Conservation (phyloP, 768 basidiomycete species). For the Coprinopsis marcescibilis region DNA sequence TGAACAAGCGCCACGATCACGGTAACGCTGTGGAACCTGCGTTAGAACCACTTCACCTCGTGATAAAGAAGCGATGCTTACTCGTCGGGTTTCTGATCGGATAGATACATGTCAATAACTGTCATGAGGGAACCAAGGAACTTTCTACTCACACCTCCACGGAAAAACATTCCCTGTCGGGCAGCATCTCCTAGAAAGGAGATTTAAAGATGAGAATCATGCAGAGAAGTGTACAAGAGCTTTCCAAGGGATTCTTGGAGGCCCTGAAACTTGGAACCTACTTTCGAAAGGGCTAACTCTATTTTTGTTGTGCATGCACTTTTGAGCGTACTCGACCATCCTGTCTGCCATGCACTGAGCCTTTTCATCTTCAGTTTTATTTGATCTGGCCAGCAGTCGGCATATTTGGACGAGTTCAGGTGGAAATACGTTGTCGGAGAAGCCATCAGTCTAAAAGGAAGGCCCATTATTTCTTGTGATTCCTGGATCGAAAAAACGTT, state of each 20-base stretch:
- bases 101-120: slow-evolving; percentile 9
- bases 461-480: slow-evolving; percentile 2
- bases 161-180: slow-evolving; percentile 56
- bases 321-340: slow-evolving; percentile 60
- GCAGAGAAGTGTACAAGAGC: background rate
- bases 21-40: slow-evolving; percentile 48
- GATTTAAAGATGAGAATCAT: slow-evolving; percentile 6
- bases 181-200: slow-evolving; percentile 50
- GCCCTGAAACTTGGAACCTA: slow-evolving; percentile 24
- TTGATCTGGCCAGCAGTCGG: slow-evolving; percentile 52
- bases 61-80: slow-evolving; percentile 30
- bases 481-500: background rate
- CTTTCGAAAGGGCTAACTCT: slow-evolving; percentile 73
- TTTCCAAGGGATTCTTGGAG: background rate
- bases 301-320: slow-evolving; percentile 63
- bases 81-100: slow-evolving; percentile 72
- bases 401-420: slow-evolving; percentile 68
- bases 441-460: slow-evolving; percentile 42
- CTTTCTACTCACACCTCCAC: slow-evolving; percentile 62
- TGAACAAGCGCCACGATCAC: slow-evolving; percentile 63
- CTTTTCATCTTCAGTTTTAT: slow-evolving; percentile 51
- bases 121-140: slow-evolving; percentile 7
- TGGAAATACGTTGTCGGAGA: slow-evolving; percentile 60
- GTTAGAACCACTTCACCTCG: slow-evolving; percentile 9
- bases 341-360: slow-evolving; percentile 70